These are phyloP conservation scores for Emericellopsis atlantica DNA, from an alignment of 2,329 filamentous ascomycete genomes.

Conservation along the genomic window DNA sequence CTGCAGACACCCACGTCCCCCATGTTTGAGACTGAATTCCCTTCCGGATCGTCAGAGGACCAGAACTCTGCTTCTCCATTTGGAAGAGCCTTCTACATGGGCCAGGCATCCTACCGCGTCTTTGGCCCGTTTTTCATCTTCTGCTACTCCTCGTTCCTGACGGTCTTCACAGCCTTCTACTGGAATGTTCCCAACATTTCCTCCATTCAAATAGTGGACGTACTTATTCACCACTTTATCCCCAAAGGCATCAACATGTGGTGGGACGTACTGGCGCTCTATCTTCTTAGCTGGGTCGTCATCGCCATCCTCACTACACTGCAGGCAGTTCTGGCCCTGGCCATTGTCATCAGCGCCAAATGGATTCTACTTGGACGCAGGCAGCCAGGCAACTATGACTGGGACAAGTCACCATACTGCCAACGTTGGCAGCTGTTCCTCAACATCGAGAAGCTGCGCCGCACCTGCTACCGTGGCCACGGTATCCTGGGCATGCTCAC, in stretches of 20 bases:
- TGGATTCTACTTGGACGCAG: constrained; percentile 39
- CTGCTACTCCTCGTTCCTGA: constrained; percentile 32
- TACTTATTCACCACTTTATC: constrained; percentile 13
- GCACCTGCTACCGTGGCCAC: constrained; percentile 33
- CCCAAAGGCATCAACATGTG: constrained; percentile 10
- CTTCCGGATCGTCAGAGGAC: constrained; percentile 5
- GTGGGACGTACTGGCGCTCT: constrained; percentile 23
- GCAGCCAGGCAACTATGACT: constrained; percentile 39
- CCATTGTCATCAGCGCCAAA: constrained; percentile 31
- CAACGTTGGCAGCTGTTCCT: constrained; percentile 45
- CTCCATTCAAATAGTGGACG: constrained; percentile 30
- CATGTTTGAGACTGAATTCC: not conserved
- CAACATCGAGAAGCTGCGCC: constrained; percentile 34
- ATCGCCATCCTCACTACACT: constrained; percentile 28
- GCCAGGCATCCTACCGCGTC: constrained; percentile 35
- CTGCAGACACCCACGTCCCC: constrained; percentile 6
- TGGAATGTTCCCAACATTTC: constrained; percentile 37
- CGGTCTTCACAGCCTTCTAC: constrained; percentile 31
- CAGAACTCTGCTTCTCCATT: constrained; percentile 26
- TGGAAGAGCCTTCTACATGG: constrained; percentile 41
- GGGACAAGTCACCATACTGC: constrained; percentile 43
- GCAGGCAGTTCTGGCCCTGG: constrained; percentile 28
- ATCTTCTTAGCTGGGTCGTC: constrained; percentile 22
- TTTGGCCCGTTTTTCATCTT: constrained; percentile 32
- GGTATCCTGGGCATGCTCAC: constrained; percentile 40